Base-by-base conservation (phyloP, 176 grass and related monocot genomes). In the Aegilops umbellulata region DNA sequence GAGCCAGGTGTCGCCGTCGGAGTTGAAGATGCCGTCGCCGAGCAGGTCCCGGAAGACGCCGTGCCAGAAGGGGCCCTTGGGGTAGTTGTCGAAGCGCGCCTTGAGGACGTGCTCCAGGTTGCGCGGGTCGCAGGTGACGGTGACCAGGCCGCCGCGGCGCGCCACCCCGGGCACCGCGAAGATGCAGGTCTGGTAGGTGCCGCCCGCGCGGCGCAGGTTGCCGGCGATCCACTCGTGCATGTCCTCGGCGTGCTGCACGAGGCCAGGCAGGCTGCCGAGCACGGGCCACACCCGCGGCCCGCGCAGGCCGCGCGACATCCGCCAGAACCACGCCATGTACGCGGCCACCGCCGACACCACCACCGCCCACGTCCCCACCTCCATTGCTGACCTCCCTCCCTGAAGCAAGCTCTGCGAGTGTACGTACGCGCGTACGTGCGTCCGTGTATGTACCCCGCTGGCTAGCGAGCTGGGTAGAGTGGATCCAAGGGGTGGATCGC, bases 21-120 rank as follows among this genome's bases (percentile, higher is more conserved):
- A 93, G 91, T 98, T 95, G 95, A 98, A 98, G 89, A 98, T 98
- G 85, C 95, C 95, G 85, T 92, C 93, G 83, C 95, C 95, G 22
- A 98, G 91, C 17, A 98, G 88, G 89, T 98, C 95, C 34, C 67
- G 62, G 88, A 98, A 98, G 22, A 98, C 95, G 67, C 87, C 93
- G 84, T 95, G 95, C 91, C 93, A 98, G 78, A 94, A 95, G 60
- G 95, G 95, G 9, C 95, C 95, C 93, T 98, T 95, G 69, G 95
- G 95, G 80, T 98, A 98, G 91, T 98, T 98, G 85, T 98, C 91
- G 83, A 98, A 98, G 39, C 91, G 93, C 1, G 91, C 17, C 91
- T 93, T 98, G 83, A 98, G 93, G 80, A 98, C 87, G 85, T 98
- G 91, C 85, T 98, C 95, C 61, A 95, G 87, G 89, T 98, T 98